Base-by-base conservation (phyloP, 208 protist species). In the Acanthamoeba triangularis region DNA sequence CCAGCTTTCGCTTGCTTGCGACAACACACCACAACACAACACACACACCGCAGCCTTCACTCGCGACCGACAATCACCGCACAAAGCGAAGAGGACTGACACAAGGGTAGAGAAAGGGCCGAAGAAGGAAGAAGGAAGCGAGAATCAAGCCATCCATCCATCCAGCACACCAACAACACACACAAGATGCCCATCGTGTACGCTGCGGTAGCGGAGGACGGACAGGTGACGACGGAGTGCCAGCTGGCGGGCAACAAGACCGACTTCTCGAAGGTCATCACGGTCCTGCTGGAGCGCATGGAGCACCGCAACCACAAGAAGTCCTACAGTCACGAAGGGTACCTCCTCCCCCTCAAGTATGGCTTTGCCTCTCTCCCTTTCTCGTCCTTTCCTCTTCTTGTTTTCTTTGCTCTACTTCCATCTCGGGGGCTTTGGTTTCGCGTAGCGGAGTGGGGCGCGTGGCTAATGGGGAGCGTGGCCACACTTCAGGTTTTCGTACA, bases 281-380 rank as follows among this genome's bases (percentile, higher is more conserved):
- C 35, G 2, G 61, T 93, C 4, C 54, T 93, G 37, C 52, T 93
- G 88, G 88, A 93, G n/a, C 56, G 88, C 41, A 93, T 69, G 54
- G 54, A 67, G 28, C 35, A 67, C 88, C 61, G 88, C 20, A 76
- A 93, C 88, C 65, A 93, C 88, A 93, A 93, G 88, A 93, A 93
- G 65, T 93, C 88, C 28, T 93, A 93, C 88, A 67, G 63, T 59
- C 88, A 93, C 37, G 88, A 93, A 78, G 88, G 88, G 88, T 93
- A 93, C 72, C 23, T 76, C 14, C 67, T 76, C 35, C 67, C 67
- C 33, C 28, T 76, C 35, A 76, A 76, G 67, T 76, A 76, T 44
- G 41, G 13, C 74, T 16, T 49, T 80, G 18, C 41, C 13, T 7
- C 7, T 80, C 23, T 14, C 72, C 13, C 74, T 28, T 25, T 35